phyloP scores from a whole-genome alignment of 2,329 filamentous ascomycete genomes.

The Monosporascus sp. region DNA sequence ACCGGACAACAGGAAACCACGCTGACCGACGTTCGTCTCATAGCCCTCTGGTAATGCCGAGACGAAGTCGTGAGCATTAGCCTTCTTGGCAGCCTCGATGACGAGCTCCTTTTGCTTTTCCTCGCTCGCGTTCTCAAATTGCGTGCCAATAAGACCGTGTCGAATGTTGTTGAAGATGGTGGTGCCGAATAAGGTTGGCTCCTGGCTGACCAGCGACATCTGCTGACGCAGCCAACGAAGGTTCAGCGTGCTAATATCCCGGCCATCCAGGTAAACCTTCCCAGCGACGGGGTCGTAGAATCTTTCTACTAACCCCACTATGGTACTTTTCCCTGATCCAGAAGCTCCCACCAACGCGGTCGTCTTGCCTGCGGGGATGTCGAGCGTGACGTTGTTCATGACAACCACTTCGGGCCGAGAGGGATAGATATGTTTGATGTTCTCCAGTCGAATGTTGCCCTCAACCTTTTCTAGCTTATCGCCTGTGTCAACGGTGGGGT shows the following conservation, averaged over 20 bases:
- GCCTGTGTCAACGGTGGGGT: slow-evolving; percentile 69
- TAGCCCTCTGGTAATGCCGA: slow-evolving; percentile 78
- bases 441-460: slow-evolving; percentile 73
- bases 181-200: slow-evolving; percentile 84
- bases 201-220: slow-evolving; percentile 87
- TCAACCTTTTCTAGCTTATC: slow-evolving; percentile 65
- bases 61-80: slow-evolving; percentile 94
- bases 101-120: slow-evolving; percentile 68
- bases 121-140: slow-evolving; percentile 61
- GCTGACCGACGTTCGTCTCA: slow-evolving; percentile 90
- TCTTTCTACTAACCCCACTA: slow-evolving; percentile 86
- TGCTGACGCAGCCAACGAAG: slow-evolving; percentile 88
- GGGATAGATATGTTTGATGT: slow-evolving; percentile 90
- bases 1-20: slow-evolving; percentile 86
- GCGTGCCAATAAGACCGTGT: slow-evolving; percentile 84
- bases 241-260: slow-evolving; percentile 76
- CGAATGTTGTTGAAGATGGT: slow-evolving; percentile 87
- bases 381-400: slow-evolving; percentile 75
- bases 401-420: slow-evolving; percentile 86
- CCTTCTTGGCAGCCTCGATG: slow-evolving; percentile 76
- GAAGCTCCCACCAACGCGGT: slow-evolving; percentile 92
- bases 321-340: slow-evolving; percentile 90
- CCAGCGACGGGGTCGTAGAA: slow-evolving; percentile 90
- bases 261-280: slow-evolving; percentile 72
- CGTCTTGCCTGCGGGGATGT: slow-evolving; percentile 82